phyloP scores from a whole-genome alignment of 176 grass and related monocot species.

The Avena insularis region DNA sequence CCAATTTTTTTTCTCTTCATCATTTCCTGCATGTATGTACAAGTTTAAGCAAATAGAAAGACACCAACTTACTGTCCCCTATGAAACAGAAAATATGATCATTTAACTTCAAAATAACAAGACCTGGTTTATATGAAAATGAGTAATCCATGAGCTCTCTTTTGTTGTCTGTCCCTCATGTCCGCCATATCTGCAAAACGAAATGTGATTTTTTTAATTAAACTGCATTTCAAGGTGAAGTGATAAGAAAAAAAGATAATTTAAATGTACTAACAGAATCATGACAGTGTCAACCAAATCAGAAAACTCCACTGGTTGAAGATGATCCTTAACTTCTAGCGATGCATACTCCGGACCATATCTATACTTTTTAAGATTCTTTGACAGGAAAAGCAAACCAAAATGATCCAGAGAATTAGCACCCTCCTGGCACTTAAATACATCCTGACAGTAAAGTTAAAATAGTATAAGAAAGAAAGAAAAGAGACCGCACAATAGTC shows the following conservation, averaged over 20 bases:
- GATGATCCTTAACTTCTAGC: constrained; percentile 82
- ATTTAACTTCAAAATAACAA: constrained; percentile 36
- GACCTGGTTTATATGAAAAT: constrained; percentile 95
- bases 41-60: constrained; percentile 35
- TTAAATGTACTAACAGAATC: constrained; percentile 73
- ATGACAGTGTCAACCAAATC: constrained; percentile 78
- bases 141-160: constrained; percentile 66
- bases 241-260: constrained; percentile 25
- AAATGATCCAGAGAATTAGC: constrained; percentile 50
- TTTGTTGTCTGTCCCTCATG: constrained; percentile 44
- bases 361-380: constrained; percentile 66
- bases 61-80: background rate
- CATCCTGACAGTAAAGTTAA: constrained; percentile 62
- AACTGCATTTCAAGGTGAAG: constrained; percentile 35
- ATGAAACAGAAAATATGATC: constrained; percentile 17
- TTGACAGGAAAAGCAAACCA: constrained; percentile 76
- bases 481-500: background rate
- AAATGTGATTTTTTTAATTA: constrained; percentile 34
- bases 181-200: constrained; percentile 58
- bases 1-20: constrained; percentile 69
- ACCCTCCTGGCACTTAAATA: constrained; percentile 80
- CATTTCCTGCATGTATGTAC: constrained; percentile 57
- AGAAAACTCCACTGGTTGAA: constrained; percentile 73
- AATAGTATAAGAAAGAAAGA: constrained; percentile 29
- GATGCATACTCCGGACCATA: constrained; percentile 92